Conservation (phyloP, 108 stramenopile species). For the Nitzschia sp. region DNA sequence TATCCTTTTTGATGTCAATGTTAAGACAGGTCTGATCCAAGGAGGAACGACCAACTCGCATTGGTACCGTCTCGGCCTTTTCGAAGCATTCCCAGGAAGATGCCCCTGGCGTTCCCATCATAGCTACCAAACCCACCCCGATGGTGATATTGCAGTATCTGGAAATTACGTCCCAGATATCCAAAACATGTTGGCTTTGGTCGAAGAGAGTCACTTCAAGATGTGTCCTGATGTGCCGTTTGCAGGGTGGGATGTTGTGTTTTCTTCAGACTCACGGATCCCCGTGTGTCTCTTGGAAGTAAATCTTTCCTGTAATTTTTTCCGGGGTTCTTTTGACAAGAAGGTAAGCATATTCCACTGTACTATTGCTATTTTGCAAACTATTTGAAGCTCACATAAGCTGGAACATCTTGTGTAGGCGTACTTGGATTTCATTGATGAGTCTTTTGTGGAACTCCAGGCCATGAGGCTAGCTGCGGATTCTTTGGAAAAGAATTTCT, state of each 20-base stretch:
- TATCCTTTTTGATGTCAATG: conserved; percentile 95
- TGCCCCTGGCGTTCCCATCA: conserved; percentile 72
- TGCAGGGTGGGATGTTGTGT: conserved; percentile 86
- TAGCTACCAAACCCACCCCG: conserved; percentile 73
- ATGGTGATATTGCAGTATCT: conserved; percentile 72
- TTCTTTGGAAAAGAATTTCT: conserved; percentile 20
- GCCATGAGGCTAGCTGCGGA: conserved; percentile 49
- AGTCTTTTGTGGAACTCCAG: conserved; percentile 56
- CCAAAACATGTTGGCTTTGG: conserved; percentile 56
- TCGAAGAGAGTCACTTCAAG: conserved; percentile 75
- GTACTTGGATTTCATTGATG: conserved; percentile 76
- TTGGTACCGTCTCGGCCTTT: conserved; percentile 91
- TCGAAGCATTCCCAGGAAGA: conserved; percentile 50
- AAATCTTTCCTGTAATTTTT: conserved; percentile 83
- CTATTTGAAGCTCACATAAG: neutral
- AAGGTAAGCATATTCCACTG: conserved; percentile 20
- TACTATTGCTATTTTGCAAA: neutral
- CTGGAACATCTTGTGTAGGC: conserved; percentile 9
- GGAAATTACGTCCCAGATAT: conserved; percentile 77
- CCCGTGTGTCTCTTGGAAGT: conserved; percentile 84
- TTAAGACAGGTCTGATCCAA: conserved; percentile 70
- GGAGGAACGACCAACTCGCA: conserved; percentile 96
- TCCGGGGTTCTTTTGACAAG: conserved; percentile 78
- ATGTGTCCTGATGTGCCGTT: conserved; percentile 80
- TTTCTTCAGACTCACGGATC: conserved; percentile 61